Base-by-base conservation (phyloP, 208 protist species). In the Wallacemonas sp. region DNA sequence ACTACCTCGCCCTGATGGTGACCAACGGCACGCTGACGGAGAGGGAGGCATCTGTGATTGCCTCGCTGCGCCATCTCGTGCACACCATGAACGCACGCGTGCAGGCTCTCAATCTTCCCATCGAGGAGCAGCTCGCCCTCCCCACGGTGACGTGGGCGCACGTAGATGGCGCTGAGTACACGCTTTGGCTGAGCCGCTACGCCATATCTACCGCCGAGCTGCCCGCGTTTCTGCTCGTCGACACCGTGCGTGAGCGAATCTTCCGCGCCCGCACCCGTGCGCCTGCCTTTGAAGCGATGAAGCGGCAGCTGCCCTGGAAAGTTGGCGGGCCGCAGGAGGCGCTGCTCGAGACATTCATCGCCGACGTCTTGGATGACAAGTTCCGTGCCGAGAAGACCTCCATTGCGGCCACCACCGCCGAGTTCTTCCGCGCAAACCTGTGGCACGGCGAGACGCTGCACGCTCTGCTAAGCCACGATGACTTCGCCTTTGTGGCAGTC, bases 161-260 rank as follows among this genome's bases (percentile, higher is more conserved):
- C 67, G 75, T 88, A 5, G 78, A 96, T 62, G 78, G 65, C 21
- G 38, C 39, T 6, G 62, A 39, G 28, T 79, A 80, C 56, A 45
- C 59, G 39, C 49, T 79, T n/a, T 96, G 87, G 86, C 79, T 53
- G 28, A 60, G 34, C 51, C 77, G 79, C 62, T 92, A 93, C 74
- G 68, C 77, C 49, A 70, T 96, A 22, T 59, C 72, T 36, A 6
- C 55, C 49, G 49, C 73, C 9, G 77, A 93, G 28, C 62, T 94
- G 34, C 90, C 90, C 4, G 80, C 86, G n/a, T 66, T 96, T 31
- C 1, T 96, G 36, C 75, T 94, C 31, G 77, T 94, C 26, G 90
- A 96, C 70, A 77, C 83, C 21, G 62, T 75, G 46, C 84, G 84
- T 12, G 72, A 93, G 39, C 81, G 85, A 31, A 66, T 91, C 38